Percentiles rank a stretch among this genome's conserved stretches.
phyloP scores from a whole-genome alignment of 495 filamentous ascomycete genomes.

The Penicillium desertorum region DNA sequence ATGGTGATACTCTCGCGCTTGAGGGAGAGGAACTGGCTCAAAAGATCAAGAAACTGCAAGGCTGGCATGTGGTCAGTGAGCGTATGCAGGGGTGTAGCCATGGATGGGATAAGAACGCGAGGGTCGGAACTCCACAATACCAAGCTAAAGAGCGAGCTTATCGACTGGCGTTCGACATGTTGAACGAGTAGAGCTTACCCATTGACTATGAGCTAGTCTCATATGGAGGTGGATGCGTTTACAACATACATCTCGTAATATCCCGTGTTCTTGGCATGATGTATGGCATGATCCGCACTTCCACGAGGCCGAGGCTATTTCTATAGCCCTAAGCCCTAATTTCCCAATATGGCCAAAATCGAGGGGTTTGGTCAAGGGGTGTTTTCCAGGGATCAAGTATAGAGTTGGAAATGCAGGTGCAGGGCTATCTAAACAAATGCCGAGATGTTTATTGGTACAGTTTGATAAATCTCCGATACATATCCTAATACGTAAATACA shows the following conservation, averaged over 20 bases:
- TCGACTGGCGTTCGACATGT: conserved; percentile 35
- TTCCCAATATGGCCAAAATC: background rate
- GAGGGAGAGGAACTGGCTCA: conserved; percentile 45
- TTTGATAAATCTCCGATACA: background rate
- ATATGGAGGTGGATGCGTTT: background rate
- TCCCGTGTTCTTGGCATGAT: conserved; percentile 20
- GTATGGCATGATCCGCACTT: conserved; percentile 13
- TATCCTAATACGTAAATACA: background rate
- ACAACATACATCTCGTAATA: background rate
- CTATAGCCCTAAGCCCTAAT: conserved; percentile 31
- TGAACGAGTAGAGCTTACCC: conserved; percentile 15
- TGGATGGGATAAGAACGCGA: conserved; percentile 39
- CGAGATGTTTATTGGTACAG: background rate
- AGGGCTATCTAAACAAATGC: background rate
- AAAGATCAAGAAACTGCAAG: conserved; percentile 29
- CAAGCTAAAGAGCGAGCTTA: conserved; percentile 41
- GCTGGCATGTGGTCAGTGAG: conserved; percentile 38
- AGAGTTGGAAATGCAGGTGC: background rate
- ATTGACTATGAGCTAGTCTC: background rate
- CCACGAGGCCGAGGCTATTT: conserved; percentile 6
- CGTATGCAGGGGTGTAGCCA: conserved; percentile 46
- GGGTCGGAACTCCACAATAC: conserved; percentile 23
- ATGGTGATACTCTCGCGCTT: conserved; percentile 39
- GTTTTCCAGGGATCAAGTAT: background rate
- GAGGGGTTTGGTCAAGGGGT: background rate